Evolutionary conservation across 208 protist species (phyloP), one percentile per base, ranked within the genome.

Genomic region (Trypanosoma conorhini): DNA sequence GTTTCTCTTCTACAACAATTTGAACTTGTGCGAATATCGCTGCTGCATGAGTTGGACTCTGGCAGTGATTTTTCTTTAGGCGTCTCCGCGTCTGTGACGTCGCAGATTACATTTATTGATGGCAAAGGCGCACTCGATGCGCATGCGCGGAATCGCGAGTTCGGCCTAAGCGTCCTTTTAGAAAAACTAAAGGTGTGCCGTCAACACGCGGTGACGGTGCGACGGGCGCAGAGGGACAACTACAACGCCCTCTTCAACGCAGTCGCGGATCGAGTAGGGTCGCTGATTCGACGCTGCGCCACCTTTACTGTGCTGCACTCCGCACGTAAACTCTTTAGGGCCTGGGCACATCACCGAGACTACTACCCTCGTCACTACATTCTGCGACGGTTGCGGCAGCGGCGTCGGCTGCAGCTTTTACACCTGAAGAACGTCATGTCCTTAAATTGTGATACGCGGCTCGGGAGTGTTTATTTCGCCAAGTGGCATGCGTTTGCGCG

Each of bases 221-320:
- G 86, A 51, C 75, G 65, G 65, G 80, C 76, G 52, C 87, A 96
- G 70, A 78, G 82, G 21, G 84, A 82, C 19, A 72, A 79, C 31
- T 96, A 90, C 66, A 74, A 90, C 56, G 67, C 62, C 13, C 31
- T 80, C 15, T 85, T 82, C 67, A 67, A 82, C 44, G 42, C 21
- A 65, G 70, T 88, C 28, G 67, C 66, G n/a, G 26, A 67, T 42
- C 76, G 75, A 42, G 78, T 88, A 42, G 42, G 56, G 8, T 72
- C 72, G 46, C 71, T 92, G 54, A 79, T 95, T 24, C 26, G 38
- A 4, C 75, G 85, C 50, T 72, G 83, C 31, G 79, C 74, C 8
- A 65, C 75, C 42, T 87, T 87, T 62, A 68, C 57, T 38, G 55
- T 59, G 0, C 51, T 90, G 7, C 70, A 68, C 12, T 35, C 59